phyloP scores from a whole-genome alignment of 23 red algal genomes.

The Cyanidiococcus yangmingshanensis region DNA sequence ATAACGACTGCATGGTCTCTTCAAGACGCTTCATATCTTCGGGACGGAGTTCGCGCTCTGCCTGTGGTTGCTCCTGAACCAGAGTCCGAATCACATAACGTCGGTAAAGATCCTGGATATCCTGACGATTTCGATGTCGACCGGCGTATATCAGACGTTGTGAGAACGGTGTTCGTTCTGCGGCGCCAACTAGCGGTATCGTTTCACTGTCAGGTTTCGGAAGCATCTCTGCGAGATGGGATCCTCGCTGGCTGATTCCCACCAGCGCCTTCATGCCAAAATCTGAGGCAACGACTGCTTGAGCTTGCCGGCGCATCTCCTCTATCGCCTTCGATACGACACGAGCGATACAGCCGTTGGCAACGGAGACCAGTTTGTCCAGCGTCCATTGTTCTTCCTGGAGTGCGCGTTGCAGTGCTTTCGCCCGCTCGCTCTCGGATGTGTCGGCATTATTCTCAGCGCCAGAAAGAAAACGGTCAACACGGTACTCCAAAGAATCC shows the following conservation, averaged over 20 bases:
- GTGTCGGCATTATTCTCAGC: not conserved
- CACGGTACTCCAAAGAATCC: not conserved
- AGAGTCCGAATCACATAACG: not conserved
- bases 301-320: not conserved
- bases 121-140: not conserved
- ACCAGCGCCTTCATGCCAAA: constrained; percentile 9
- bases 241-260: not conserved
- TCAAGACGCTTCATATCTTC: not conserved
- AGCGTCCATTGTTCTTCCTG: not conserved
- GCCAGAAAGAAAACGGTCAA: not conserved
- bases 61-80: not conserved
- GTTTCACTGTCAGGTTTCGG: not conserved
- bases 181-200: not conserved
- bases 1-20: not conserved
- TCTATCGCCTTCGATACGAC: not conserved
- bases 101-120: constrained; percentile 9
- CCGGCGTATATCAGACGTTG: not conserved
- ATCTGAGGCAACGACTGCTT: not conserved
- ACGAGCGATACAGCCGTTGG: not conserved
- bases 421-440: not conserved
- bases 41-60: not conserved
- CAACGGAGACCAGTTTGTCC: not conserved
- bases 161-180: not conserved
- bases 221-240: not conserved
- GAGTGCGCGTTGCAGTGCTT: not conserved